Percentiles rank a stretch among this genome's conserved stretches.
phyloP scores from a whole-genome alignment of 2,329 filamentous ascomycete genomes.

The Venturia nashicola region DNA sequence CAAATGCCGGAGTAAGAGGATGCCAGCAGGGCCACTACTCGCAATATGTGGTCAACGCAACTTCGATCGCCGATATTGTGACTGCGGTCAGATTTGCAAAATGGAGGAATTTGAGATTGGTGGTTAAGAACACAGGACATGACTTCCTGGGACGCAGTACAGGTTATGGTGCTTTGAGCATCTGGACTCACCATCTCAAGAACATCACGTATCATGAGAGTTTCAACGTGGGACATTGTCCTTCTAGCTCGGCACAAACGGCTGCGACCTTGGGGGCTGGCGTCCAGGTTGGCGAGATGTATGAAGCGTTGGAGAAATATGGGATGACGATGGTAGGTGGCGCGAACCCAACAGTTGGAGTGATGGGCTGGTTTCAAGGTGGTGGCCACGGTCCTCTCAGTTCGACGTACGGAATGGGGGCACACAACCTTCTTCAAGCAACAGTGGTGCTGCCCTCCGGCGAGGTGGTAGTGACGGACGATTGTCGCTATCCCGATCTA shows the following conservation, averaged over 20 bases:
- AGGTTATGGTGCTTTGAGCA: not conserved
- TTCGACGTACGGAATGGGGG: conserved; percentile 27
- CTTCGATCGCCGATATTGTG: conserved; percentile 19
- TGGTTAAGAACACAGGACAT: conserved; percentile 11
- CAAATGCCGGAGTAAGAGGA: not conserved
- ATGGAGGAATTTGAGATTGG: conserved; percentile 3
- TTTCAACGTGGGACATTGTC: not conserved
- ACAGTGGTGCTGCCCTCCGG: conserved; percentile 29
- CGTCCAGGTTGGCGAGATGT: conserved; percentile 6
- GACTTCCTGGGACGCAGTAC: conserved; percentile 7
- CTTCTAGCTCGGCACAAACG: not conserved
- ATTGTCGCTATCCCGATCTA: conserved; percentile 21
- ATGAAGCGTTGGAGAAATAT: conserved; percentile 2
- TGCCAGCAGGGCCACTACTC: conserved; percentile 18
- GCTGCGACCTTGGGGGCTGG: conserved; percentile 10
- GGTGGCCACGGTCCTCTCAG: conserved; percentile 31
- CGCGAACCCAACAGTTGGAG: conserved; percentile 15
- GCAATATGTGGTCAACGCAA: conserved; percentile 29
- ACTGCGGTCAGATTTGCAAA: conserved; percentile 7
- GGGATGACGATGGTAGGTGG: conserved; percentile 4
- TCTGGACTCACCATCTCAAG: conserved; percentile 9
- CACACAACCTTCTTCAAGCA: conserved; percentile 29
- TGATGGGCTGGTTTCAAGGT: conserved; percentile 20
- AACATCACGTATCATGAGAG: not conserved
- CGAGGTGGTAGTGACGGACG: conserved; percentile 21